A percentile compares a stretch with the other conserved stretches of the same genome.
Conservation (phyloP, 2,329 filamentous ascomycete genomes). For the Penicillium rolfsii region DNA sequence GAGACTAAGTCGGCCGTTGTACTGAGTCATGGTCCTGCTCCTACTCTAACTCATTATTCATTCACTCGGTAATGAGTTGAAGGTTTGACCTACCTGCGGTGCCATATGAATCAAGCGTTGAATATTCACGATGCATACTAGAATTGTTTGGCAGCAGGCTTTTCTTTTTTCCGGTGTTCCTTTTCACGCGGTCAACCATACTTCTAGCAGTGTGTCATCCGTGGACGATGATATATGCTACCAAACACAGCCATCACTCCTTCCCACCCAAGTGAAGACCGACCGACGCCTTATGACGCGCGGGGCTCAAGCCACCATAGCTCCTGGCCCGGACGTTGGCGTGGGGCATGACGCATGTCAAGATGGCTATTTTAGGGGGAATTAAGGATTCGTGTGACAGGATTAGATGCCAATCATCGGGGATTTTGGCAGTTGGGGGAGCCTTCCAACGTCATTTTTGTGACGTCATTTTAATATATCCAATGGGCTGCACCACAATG, state of each 20-base stretch:
- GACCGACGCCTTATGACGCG: slow-evolving; percentile 21
- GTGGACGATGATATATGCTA: background rate
- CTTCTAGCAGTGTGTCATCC: background rate
- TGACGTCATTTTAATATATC: slow-evolving; percentile 23
- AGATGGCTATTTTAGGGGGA: slow-evolving; percentile 6
- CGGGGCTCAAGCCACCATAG: slow-evolving; percentile 27
- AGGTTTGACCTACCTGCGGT: background rate
- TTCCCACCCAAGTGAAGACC: background rate
- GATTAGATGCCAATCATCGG: slow-evolving; percentile 12
- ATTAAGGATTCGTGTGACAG: slow-evolving; percentile 9
- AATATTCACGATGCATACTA: background rate
- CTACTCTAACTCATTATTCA: no score
- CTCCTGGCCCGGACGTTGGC: slow-evolving; percentile 3
- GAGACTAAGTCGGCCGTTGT: background rate
- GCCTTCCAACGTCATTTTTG: slow-evolving; percentile 24
- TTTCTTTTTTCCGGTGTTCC: background rate
- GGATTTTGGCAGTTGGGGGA: slow-evolving; percentile 8
- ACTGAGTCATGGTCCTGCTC: background rate
- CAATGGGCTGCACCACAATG: background rate
- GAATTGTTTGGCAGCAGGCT: background rate
- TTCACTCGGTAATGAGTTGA: no score
- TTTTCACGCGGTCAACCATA: background rate
- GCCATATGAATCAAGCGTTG: no score
- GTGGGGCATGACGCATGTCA: slow-evolving; percentile 30
- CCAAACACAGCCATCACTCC: background rate